phyloP scores from a whole-genome alignment of 225 moss, liverwort and hornwort genomes.

The Marchantia polymorpha region DNA sequence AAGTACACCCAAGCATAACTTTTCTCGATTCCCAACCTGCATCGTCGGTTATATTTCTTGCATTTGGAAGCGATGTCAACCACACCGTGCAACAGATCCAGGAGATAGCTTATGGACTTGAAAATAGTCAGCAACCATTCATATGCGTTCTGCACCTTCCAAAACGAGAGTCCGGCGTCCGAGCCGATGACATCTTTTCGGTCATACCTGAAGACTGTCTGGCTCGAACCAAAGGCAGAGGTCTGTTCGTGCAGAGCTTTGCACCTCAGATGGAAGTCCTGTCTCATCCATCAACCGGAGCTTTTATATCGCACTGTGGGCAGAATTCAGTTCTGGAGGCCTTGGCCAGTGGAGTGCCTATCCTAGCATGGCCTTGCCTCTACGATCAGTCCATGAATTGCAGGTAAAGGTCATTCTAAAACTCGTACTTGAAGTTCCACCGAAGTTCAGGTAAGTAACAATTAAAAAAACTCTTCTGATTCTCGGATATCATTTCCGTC shows the following conservation, averaged over 20 bases:
- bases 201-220: conserved; percentile 17
- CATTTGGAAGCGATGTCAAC: neutral
- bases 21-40: neutral
- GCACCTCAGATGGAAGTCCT: conserved; percentile 32
- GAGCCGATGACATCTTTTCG: neutral
- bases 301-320: conserved; percentile 38
- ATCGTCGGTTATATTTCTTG: conserved; percentile 22
- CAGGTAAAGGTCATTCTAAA: neutral
- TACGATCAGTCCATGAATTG: conserved; percentile 28
- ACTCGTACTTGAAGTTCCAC: too few species aligned
- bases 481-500: too few species aligned
- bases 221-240: conserved; percentile 5
- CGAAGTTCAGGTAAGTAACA: too few species aligned
- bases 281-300: conserved; percentile 35
- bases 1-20: neutral
- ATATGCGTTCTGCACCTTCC: conserved; percentile 29
- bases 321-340: conserved; percentile 46
- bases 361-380: conserved; percentile 35
- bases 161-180: neutral
- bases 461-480: too few species aligned
- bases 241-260: conserved; percentile 25
- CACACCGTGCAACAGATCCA: neutral
- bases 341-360: conserved; percentile 35
- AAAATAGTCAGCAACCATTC: neutral
- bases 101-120: neutral